These are phyloP conservation scores for Penicillium brevicompactum DNA, from an alignment of 2,329 filamentous ascomycete genomes.

Conservation along the genomic window DNA sequence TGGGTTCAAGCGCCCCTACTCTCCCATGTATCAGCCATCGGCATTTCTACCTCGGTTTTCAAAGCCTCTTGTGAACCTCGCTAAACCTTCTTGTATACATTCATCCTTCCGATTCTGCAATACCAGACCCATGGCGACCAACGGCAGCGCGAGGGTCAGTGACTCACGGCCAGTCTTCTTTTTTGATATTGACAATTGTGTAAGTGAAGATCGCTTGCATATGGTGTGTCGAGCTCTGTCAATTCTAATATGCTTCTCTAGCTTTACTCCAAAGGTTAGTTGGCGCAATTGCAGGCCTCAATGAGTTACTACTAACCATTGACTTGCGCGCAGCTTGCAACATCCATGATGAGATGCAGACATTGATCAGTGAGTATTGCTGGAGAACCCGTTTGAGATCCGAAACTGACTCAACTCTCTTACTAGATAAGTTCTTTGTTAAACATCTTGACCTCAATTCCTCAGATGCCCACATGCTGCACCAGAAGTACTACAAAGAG, in stretches of 20 bases:
- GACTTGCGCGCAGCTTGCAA: conserved; percentile 60
- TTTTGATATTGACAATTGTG: conserved; percentile 98
- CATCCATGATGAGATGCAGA: conserved; percentile 86
- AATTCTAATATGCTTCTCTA: conserved; percentile 27
- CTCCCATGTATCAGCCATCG: conserved; percentile 20
- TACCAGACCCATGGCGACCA: conserved; percentile 27
- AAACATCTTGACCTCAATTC: conserved; percentile 71
- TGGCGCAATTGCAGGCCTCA: background rate
- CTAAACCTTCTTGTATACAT: conserved; percentile 2
- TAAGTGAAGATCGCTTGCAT: conserved; percentile 43
- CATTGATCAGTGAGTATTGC: conserved; percentile 64
- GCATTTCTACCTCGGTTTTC: conserved; percentile 4
- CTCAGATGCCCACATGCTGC: conserved; percentile 81
- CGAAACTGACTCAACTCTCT: background rate
- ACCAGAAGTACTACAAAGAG: conserved; percentile 89
- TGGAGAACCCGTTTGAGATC: background rate
- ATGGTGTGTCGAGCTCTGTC: background rate
- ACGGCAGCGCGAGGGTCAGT: conserved; percentile 18
- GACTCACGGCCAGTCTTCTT: conserved; percentile 61
- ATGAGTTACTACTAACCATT: conserved; percentile 14
- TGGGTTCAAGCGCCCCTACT: background rate
- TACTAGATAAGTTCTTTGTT: conserved; percentile 60
- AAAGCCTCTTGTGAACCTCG: conserved; percentile 1
- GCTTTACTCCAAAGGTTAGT: conserved; percentile 80
- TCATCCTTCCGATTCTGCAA: conserved; percentile 1